Percentiles rank a stretch among this genome's conserved stretches.
phyloP scores from a whole-genome alignment of 345 rosid genomes.

The Rhizophora mangle region DNA sequence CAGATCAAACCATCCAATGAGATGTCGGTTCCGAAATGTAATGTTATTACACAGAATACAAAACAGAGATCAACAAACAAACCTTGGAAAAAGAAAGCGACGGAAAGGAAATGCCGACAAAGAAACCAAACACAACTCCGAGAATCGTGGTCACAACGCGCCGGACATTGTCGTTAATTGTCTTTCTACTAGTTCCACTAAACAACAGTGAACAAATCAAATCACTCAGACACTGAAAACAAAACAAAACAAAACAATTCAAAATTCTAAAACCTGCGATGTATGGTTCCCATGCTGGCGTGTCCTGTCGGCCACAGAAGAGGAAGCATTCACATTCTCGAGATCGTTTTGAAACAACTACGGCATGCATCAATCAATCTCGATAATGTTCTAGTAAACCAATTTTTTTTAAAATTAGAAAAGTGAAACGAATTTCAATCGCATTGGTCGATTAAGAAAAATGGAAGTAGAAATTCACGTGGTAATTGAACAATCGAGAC shows the following conservation, averaged over 20 bases:
- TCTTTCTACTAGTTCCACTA: conserved; percentile 61
- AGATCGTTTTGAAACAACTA: conserved; percentile 28
- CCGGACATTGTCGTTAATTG: conserved; percentile 49
- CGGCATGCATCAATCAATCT: conserved; percentile 23
- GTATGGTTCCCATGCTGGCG: conserved; percentile 45
- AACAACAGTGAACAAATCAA: conserved; percentile 14
- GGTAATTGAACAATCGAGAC: too few species aligned
- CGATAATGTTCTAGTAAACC: too few species aligned
- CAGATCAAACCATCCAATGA: conserved; percentile 15
- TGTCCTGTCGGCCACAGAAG: conserved; percentile 20
- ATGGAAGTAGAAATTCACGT: too few species aligned
- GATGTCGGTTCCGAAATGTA: not conserved
- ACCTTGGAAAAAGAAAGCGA: conserved; percentile 63
- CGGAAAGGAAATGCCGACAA: conserved; percentile 72
- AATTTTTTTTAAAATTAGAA: too few species aligned
- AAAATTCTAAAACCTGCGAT: conserved; percentile 56
- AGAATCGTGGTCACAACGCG: conserved; percentile 48
- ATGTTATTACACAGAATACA: conserved; percentile 1
- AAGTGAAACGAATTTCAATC: too few species aligned
- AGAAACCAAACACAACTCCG: conserved; percentile 72
- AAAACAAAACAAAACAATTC: not conserved
- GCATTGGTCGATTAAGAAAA: too few species aligned
- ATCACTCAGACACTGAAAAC: conserved; percentile 7
- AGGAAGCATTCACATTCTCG: conserved; percentile 21
- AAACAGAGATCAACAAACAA: conserved; percentile 15